Percentiles rank a stretch among this genome's conserved stretches.
phyloP scores from a whole-genome alignment of 768 basidiomycete genomes.

The Suillus subalutaceus region DNA sequence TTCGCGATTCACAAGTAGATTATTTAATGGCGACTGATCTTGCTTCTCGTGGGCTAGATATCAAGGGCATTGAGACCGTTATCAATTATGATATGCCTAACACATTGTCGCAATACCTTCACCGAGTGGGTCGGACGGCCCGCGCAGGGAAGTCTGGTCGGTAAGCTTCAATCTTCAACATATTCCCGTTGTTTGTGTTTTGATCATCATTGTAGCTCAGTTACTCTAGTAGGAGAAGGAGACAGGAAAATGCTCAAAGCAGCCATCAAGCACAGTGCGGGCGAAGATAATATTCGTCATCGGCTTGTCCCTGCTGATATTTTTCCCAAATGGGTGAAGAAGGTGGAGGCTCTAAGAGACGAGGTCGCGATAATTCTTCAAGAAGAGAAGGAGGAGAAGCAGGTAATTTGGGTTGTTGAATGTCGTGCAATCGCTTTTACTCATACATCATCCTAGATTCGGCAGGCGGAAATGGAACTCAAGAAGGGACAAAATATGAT shows the following conservation, averaged over 20 bases:
- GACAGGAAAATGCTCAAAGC: slow-evolving; percentile 97
- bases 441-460: slow-evolving; percentile 51
- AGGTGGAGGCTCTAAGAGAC: slow-evolving; percentile 67
- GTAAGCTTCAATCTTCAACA: slow-evolving; percentile 44
- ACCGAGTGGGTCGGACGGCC: slow-evolving; percentile 96
- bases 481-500: slow-evolving; percentile 95
- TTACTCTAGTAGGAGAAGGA: slow-evolving; percentile 93
- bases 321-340: slow-evolving; percentile 68
- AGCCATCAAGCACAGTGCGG: slow-evolving; percentile 85
- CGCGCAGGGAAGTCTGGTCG: slow-evolving; percentile 92
- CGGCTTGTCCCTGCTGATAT: slow-evolving; percentile 82
- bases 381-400: slow-evolving; percentile 96
- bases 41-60: slow-evolving; percentile 93
- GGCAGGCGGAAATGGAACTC: slow-evolving; percentile 94
- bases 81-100: slow-evolving; percentile 99
- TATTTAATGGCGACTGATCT: slow-evolving; percentile 96
- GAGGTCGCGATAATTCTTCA: slow-evolving; percentile 80
- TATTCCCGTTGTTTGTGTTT: not conserved
- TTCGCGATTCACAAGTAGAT: slow-evolving; percentile 87
- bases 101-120: slow-evolving; percentile 90
- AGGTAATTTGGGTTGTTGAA: slow-evolving; percentile 47
- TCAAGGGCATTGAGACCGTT: slow-evolving; percentile 96
- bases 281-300: slow-evolving; percentile 83
- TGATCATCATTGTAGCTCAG: slow-evolving; percentile 57
- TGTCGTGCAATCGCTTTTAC: slow-evolving; percentile 15